These are phyloP conservation scores for Talaromyces liani DNA, from an alignment of 495 filamentous ascomycete species.

Conservation along the genomic window DNA sequence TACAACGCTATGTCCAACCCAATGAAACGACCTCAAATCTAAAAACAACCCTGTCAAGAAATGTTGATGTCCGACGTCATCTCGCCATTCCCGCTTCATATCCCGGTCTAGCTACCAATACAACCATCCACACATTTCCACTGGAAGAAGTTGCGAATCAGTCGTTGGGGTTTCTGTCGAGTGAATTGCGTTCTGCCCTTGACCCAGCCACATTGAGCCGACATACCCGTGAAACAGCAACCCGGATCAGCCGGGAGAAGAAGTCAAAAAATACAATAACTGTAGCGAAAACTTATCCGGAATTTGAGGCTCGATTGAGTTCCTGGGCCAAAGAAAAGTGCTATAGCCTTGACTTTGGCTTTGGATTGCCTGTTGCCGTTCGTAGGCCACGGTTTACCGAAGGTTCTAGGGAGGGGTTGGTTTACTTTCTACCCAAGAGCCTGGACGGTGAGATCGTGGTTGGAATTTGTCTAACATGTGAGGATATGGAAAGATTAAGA, in stretches of 20 bases:
- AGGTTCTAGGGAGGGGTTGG: slow-evolving; percentile 37
- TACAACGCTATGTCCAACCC: slow-evolving; percentile 24
- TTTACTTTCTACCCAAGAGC: slow-evolving; percentile 39
- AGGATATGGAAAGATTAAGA: slow-evolving; percentile 32
- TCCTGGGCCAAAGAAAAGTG: slow-evolving; percentile 44
- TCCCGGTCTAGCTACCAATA: slow-evolving; percentile 36
- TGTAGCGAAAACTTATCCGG: slow-evolving; percentile 21
- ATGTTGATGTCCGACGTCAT: slow-evolving; percentile 42
- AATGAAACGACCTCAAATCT: not conserved
- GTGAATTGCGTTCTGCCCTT: slow-evolving; percentile 35
- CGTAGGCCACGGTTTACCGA: slow-evolving; percentile 36
- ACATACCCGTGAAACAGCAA: slow-evolving; percentile 35
- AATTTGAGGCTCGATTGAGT: slow-evolving; percentile 40
- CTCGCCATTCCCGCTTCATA: slow-evolving; percentile 36
- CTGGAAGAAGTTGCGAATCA: slow-evolving; percentile 23
- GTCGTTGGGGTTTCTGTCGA: slow-evolving; percentile 32
- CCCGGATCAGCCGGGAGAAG: slow-evolving; percentile 22
- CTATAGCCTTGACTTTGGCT: slow-evolving; percentile 41
- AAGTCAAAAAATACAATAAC: slow-evolving; percentile 25
- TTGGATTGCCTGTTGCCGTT: slow-evolving; percentile 42
- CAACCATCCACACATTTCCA: slow-evolving; percentile 27
- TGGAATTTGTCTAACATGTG: slow-evolving; percentile 36
- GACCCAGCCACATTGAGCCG: slow-evolving; percentile 27
- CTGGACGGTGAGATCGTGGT: slow-evolving; percentile 32
- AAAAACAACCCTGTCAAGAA: slow-evolving; percentile 34